Evolutionary conservation across 352 stramenopile species (phyloP), one percentile per base, ranked within the genome.

Genomic region (Pythium graminicola): DNA sequence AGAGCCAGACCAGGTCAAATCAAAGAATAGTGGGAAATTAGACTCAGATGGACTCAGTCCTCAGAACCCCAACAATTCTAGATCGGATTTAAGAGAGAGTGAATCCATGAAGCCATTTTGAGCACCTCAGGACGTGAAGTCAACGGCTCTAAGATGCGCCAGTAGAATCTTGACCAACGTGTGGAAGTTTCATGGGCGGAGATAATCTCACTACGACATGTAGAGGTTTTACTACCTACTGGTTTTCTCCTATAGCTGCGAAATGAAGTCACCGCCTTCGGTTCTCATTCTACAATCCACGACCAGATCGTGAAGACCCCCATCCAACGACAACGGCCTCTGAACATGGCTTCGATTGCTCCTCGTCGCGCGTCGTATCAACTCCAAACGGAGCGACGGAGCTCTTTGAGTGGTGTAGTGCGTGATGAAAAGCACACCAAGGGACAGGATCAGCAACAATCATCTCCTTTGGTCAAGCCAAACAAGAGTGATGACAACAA

Each of bases 291-390:
- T 42, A 31, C 45, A 29, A 40, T 51, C 28, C 29, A 3, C 44
- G 44, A 39, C 26, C 32, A 51, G 20, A 3, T 26, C 45, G 17
- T 10, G 45, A 40, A 29, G 45, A 51, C 31, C 22, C 24, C 11
- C 33, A 26, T 24, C 7, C 19, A 28, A 36, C 28, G 24, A 52
- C 13, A 28, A 52, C 32, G 26, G 36, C 36, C 19, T 20, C 32
- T 39, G n/a, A 43, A 24, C 19, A 63, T 63, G 55, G 41, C 47
- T 3, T 57, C 38, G 16, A 44, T 35, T 29, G 20, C 38, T 43
- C 6, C 46, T 5, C 55, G 55, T 19, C 55, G 54, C 7, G 35
- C 35, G 1, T 61, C 54, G 2, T 61, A 54, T 24, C 54, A 55
- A 2, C n/a, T 50, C 26, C 17, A 56, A 6, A 23, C 43, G 11